Evolutionary conservation across 176 grass and related monocot genomes (phyloP).

Genomic region (Alloteropsis semialata): DNA sequence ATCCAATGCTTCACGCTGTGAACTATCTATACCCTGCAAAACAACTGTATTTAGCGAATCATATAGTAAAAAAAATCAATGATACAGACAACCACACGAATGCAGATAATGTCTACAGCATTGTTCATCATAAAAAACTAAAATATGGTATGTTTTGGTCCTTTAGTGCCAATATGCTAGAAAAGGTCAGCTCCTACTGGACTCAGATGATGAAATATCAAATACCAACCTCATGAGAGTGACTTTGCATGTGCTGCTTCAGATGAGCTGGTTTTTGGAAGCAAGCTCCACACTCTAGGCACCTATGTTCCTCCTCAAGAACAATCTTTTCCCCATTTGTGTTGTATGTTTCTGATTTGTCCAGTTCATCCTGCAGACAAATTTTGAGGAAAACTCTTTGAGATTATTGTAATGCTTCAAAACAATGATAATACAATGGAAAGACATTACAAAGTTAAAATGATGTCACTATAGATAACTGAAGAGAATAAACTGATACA

Average conservation of each 20-base stretch:
- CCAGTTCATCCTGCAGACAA: slow-evolving; percentile 42
- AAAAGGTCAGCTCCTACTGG: neutral
- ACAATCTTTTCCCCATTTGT: slow-evolving; percentile 35
- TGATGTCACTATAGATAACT: neutral
- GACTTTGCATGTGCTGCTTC: slow-evolving; percentile 74
- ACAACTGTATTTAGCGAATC: slow-evolving; percentile 31
- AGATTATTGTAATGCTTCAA: neutral
- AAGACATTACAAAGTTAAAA: neutral
- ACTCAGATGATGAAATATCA: neutral
- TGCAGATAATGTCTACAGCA: neutral
- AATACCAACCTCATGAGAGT: slow-evolving; percentile 55
- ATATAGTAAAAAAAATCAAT: neutral
- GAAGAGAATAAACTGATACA: neutral
- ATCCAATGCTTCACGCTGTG: slow-evolving; percentile 84
- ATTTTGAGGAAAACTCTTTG: neutral
- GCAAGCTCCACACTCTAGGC: slow-evolving; percentile 50
- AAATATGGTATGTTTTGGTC: neutral
- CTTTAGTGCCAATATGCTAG: neutral
- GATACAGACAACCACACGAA: neutral
- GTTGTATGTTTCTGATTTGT: slow-evolving; percentile 36
- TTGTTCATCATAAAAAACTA: neutral
- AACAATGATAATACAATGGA: neutral
- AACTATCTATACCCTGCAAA: slow-evolving; percentile 63
- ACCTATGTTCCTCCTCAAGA: slow-evolving; percentile 16
- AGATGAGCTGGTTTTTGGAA: slow-evolving; percentile 72